These are phyloP conservation scores for Botrytis squamosa DNA, from an alignment of 2,329 filamentous ascomycete genomes.

Conservation along the genomic window DNA sequence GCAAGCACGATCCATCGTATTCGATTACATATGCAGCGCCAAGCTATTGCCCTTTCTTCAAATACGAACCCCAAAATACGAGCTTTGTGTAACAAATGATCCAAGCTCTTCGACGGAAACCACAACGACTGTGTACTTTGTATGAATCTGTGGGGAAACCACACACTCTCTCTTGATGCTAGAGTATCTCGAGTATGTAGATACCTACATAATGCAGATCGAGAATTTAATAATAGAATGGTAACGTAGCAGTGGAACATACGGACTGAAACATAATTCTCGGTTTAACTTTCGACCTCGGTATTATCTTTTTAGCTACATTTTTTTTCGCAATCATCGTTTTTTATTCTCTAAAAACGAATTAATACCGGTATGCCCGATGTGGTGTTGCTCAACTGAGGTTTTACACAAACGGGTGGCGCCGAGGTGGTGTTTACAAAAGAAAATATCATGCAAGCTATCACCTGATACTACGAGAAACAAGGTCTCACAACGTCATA, in stretches of 20 bases:
- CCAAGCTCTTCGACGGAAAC: neutral
- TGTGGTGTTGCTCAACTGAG: neutral
- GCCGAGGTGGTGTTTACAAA: neutral
- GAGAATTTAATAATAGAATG: neutral
- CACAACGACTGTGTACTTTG: neutral
- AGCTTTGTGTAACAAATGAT: neutral
- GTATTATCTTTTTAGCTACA: neutral
- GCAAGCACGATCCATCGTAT: neutral
- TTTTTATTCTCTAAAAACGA: neutral
- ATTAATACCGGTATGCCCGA: neutral
- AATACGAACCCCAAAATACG: conserved; percentile 7
- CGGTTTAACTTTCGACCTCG: neutral
- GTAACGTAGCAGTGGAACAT: conserved; percentile 2
- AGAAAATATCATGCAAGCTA: neutral
- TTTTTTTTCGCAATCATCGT: too few species aligned
- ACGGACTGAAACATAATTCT: neutral
- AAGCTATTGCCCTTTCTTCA: neutral
- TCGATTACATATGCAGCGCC: neutral
- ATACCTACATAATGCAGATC: neutral
- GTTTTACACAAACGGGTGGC: neutral
- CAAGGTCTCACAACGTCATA: neutral
- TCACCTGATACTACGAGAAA: neutral
- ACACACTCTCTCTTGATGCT: neutral
- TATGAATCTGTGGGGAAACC: neutral
- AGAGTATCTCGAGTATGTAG: neutral